Percentiles rank a stretch among this genome's conserved stretches.
Evolutionary conservation across 2,329 filamentous ascomycete genomes (phyloP).

Genomic region (Chalaropsis ovoidea): DNA sequence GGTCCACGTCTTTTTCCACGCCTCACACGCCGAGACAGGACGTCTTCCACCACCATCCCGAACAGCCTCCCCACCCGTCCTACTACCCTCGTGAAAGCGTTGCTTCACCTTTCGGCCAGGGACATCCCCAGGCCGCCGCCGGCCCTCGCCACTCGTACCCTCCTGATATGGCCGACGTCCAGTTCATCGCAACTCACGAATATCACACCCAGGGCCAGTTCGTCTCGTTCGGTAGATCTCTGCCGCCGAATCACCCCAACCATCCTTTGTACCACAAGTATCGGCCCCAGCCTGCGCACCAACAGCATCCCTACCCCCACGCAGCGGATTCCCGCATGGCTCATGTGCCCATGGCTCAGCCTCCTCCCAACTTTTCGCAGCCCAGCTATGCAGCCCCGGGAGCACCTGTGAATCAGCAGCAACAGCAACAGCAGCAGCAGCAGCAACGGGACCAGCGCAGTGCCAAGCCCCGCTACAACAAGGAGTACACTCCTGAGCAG

Average conservation of each 20-base stretch:
- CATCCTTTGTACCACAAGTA: background rate
- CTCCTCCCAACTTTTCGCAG: slow-evolving; percentile 5
- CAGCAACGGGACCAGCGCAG: slow-evolving; percentile 16
- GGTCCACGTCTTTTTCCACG: background rate
- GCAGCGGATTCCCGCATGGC: background rate
- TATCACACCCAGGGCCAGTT: background rate
- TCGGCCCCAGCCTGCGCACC: background rate
- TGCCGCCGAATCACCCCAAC: background rate
- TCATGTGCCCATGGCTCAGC: background rate
- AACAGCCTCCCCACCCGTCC: background rate
- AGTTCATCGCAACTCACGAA: background rate
- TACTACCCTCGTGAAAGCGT: background rate
- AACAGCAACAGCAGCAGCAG: slow-evolving; percentile 3
- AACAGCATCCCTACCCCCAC: slow-evolving; percentile 8
- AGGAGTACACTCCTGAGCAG: slow-evolving; percentile 38
- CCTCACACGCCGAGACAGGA: slow-evolving; percentile 2
- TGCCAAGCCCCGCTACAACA: slow-evolving; percentile 31
- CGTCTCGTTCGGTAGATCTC: background rate
- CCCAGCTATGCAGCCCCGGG: slow-evolving; percentile 6
- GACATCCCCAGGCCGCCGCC: background rate
- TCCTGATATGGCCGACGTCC: background rate
- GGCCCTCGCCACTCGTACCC: background rate
- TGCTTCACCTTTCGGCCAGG: background rate
- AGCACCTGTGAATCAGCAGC: background rate
- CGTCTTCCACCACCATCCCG: background rate